phyloP scores from a whole-genome alignment of 805 yeast genomes.

The Jamesozyma lodderae region DNA sequence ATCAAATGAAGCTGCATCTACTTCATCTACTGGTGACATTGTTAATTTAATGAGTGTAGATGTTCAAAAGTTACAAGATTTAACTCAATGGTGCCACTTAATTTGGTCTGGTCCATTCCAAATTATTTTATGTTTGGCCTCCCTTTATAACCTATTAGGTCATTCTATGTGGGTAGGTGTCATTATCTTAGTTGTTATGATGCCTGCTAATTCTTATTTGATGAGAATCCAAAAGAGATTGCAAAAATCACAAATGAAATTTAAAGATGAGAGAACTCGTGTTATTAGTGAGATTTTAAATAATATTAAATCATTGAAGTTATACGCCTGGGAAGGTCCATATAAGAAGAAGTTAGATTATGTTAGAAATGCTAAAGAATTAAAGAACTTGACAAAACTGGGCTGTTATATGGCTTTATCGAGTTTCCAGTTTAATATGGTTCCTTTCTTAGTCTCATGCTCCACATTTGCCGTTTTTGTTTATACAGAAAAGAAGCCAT shows the following conservation, averaged over 20 bases:
- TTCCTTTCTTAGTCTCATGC: constrained; percentile 85
- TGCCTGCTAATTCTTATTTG: constrained; percentile 68
- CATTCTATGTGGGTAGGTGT: constrained; percentile 97
- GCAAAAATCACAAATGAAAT: constrained; percentile 80
- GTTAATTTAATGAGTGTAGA: constrained; percentile 94
- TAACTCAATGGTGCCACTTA: constrained; percentile 69
- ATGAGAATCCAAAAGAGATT: constrained; percentile 59
- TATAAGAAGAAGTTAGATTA: constrained; percentile 61
- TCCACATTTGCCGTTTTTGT: constrained; percentile 81
- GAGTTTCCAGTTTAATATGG: constrained; percentile 69
- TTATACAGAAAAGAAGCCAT: constrained; percentile 47
- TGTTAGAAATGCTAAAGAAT: constrained; percentile 84
- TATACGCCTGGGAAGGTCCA: constrained; percentile 94
- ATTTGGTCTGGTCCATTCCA: constrained; percentile 94
- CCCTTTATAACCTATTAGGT: constrained; percentile 67
- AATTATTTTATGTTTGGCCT: constrained; percentile 61
- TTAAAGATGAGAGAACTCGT: constrained; percentile 87
- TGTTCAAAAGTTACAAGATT: constrained; percentile 77
- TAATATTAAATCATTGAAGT: constrained; percentile 83
- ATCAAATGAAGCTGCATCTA: constrained; percentile 62
- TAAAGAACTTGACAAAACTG: constrained; percentile 63
- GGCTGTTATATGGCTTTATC: constrained; percentile 64
- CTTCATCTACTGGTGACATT: constrained; percentile 81
- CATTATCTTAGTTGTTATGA: constrained; percentile 60
- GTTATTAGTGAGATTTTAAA: constrained; percentile 79